Base-by-base conservation (phyloP, 2,329 filamentous ascomycete genomes). In the Rhynchosporium graminicola region DNA sequence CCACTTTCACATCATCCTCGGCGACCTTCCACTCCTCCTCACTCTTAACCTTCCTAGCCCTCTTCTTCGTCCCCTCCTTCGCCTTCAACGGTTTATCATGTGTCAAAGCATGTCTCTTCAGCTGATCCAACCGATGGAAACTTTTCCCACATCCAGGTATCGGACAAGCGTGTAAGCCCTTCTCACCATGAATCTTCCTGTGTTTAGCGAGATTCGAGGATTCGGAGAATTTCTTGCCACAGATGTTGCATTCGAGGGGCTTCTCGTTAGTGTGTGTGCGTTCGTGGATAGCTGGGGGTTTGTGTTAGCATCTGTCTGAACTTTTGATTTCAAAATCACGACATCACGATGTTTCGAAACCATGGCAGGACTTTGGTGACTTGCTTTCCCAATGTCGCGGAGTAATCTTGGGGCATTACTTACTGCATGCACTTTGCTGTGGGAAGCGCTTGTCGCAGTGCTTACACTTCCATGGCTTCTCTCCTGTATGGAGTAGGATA, bases 151-250 rank as follows among this genome's bases (percentile, higher is more conserved):
- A 88, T 46, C 80, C 76, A 2, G 77, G 72, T 50, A 75, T 71
- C 0, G 68, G 63, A 65, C 85, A 88, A 29, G 76, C 75, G 69
- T 81, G 81, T 42, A 78, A 77, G 5, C 82, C 82, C 60, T 80
- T 80, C 40, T 79, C 76, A 13, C 82, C 80, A 67, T 88, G 86
- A 7, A 81, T 88, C 65, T 85, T 83, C 56, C 82, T 80, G 70
- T 89, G 86, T 68, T 88, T 89, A 57, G 85, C 84, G 20, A 88
- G 75, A 68, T 88, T 89, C 3, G 85, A 88, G 0, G 85, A 88
- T 71, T 89, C 85, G 63, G 83, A 81, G 70, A 89, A 89, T 9
- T 75, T 75, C 69, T 84, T 86, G 51, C 78, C 79, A 67, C 86
- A 89, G 33, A 82, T 76, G 1, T 83, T 80, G 65, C 86, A 88